Evolutionary conservation across 2,329 filamentous ascomycete genomes (phyloP).

Genomic region (Paradendryphiella salina): DNA sequence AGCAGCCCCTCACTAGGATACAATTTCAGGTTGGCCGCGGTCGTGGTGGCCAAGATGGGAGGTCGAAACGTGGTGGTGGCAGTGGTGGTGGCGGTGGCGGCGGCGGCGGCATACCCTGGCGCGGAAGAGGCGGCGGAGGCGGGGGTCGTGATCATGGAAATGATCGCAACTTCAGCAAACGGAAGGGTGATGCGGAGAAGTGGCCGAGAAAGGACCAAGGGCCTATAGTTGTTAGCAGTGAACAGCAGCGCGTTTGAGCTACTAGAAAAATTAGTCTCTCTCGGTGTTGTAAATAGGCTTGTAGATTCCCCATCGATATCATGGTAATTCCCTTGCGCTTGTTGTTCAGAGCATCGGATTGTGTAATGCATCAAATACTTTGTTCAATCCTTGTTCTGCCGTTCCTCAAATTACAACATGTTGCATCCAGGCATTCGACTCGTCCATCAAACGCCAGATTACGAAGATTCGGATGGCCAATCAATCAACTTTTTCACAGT

Average conservation of each 20-base stretch:
- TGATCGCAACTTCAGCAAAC: conserved; percentile 13
- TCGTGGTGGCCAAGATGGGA: conserved; percentile 15
- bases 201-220: conserved; percentile 12
- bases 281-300: neutral
- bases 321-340: conserved; percentile 1
- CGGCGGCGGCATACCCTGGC: conserved; percentile 12
- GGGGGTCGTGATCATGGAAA: conserved; percentile 3
- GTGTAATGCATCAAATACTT: conserved; percentile 1
- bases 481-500: too few species aligned
- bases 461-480: too few species aligned
- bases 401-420: neutral
- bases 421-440: neutral
- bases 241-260: conserved; percentile 1
- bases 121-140: conserved; percentile 16
- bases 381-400: neutral
- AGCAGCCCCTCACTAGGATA: conserved; percentile 56
- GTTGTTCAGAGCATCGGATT: neutral
- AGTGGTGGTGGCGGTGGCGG: conserved; percentile 14
- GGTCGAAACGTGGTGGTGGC: conserved; percentile 15
- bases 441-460: neutral
- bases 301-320: neutral
- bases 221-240: conserved; percentile 22
- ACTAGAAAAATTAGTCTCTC: neutral
- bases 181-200: conserved; percentile 15
- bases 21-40: conserved; percentile 45